These are phyloP conservation scores for Saccharomycopsis olivae DNA, from an alignment of 805 yeast species.

Conservation along the genomic window DNA sequence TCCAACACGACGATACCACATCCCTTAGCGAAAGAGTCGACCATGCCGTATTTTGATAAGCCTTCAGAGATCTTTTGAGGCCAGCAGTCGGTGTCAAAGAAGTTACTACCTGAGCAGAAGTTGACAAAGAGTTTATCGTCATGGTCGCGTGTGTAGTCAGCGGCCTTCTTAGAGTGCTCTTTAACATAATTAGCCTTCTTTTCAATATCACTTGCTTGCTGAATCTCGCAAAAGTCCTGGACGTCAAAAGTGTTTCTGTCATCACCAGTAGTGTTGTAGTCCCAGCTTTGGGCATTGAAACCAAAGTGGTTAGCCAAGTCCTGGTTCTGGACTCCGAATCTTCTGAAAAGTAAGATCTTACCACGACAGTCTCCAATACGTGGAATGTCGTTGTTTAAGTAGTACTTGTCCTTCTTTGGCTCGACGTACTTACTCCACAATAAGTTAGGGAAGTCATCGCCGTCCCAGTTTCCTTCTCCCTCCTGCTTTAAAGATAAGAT, in stretches of 20 bases:
- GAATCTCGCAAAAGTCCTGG: slow-evolving; percentile 67
- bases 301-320: slow-evolving; percentile 29
- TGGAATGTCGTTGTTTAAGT: slow-evolving; percentile 46
- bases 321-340: slow-evolving; percentile 53
- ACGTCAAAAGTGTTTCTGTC: slow-evolving; percentile 53
- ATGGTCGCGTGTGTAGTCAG: slow-evolving; percentile 34
- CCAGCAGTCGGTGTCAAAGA: slow-evolving; percentile 65
- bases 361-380: slow-evolving; percentile 54
- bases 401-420: slow-evolving; percentile 46
- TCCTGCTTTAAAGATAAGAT: slow-evolving; percentile 65
- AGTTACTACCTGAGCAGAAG: slow-evolving; percentile 65
- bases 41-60: slow-evolving; percentile 32
- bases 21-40: slow-evolving; percentile 40
- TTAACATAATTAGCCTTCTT: slow-evolving; percentile 50
- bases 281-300: slow-evolving; percentile 59
- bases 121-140: slow-evolving; percentile 50
- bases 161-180: slow-evolving; percentile 43
- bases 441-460: slow-evolving; percentile 55
- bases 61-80: slow-evolving; percentile 55
- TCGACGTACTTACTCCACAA: slow-evolving; percentile 49
- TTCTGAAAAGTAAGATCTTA: slow-evolving; percentile 52
- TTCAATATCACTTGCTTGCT: slow-evolving; percentile 38
- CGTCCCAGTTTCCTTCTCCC: slow-evolving; percentile 58
- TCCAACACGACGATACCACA: slow-evolving; percentile 61
- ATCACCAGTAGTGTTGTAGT: slow-evolving; percentile 53